Conservation (phyloP, 2,329 filamentous ascomycete species). For the Diaporthe citriasiana region DNA sequence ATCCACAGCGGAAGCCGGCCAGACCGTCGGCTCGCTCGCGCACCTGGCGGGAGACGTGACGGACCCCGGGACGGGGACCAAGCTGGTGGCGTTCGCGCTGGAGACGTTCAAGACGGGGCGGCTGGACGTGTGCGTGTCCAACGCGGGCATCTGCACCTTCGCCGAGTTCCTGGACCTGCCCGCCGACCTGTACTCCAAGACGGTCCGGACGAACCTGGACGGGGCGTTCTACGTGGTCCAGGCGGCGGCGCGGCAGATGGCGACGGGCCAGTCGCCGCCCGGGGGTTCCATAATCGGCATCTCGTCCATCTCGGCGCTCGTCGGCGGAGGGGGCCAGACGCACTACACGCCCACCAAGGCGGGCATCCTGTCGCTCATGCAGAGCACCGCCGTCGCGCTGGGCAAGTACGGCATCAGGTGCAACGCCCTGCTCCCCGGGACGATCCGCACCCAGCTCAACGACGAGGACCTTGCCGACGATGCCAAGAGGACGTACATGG, state of each 20-base stretch:
- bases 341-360: constrained; percentile 95
- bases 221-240: constrained; percentile 92
- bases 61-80: constrained; percentile 77
- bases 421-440: constrained; percentile 87
- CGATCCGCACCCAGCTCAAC: constrained; percentile 86
- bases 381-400: constrained; percentile 84
- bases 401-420: constrained; percentile 83
- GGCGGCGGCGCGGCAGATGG: constrained; percentile 88
- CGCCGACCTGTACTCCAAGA: constrained; percentile 77
- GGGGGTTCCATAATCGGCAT: constrained; percentile 87
- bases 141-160: constrained; percentile 91
- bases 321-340: constrained; percentile 82
- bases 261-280: constrained; percentile 68
- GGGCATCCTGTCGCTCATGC: constrained; percentile 84
- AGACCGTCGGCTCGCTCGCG: constrained; percentile 69
- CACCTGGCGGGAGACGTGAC: constrained; percentile 84
- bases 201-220: constrained; percentile 84
- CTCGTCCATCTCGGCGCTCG: constrained; percentile 80
- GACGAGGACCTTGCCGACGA: constrained; percentile 84
- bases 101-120: constrained; percentile 67
- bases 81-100: constrained; percentile 77
- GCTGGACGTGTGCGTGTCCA: constrained; percentile 86
- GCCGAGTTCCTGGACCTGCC: constrained; percentile 85
- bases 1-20: constrained; percentile 51
- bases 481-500: constrained; percentile 82